These are phyloP conservation scores for Podila clonocystis DNA, from an alignment of 192 early-diverging fungal species.

Conservation along the genomic window DNA sequence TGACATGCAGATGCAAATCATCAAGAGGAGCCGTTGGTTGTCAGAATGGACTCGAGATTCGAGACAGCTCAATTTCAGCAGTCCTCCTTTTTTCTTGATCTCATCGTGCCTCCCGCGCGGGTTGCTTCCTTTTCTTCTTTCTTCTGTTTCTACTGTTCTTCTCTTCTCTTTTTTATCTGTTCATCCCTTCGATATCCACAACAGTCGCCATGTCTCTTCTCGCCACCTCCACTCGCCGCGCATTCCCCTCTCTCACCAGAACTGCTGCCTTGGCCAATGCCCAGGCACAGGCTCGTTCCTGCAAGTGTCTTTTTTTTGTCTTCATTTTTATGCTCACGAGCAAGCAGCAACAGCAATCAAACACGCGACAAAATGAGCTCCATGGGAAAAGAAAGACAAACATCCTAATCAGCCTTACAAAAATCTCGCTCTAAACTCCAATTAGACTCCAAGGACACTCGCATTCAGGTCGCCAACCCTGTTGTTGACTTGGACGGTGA, in stretches of 20 bases:
- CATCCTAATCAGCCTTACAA: neutral
- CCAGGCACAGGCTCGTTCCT: slow-evolving; percentile 41
- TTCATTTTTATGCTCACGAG: neutral
- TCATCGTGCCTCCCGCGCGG: neutral
- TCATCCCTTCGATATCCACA: neutral
- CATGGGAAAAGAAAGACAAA: neutral
- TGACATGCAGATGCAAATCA: no score
- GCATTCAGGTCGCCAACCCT: slow-evolving; percentile 90
- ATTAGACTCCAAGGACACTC: slow-evolving; percentile 51
- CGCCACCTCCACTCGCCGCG: slow-evolving; percentile 34
- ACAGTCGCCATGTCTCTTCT: slow-evolving; percentile 34
- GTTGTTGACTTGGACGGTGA: slow-evolving; percentile 97
- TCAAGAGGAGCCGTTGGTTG: neutral
- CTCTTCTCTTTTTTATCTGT: slow-evolving; percentile 4
- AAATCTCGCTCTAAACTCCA: neutral
- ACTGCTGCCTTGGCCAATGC: slow-evolving; percentile 28
- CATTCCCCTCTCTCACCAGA: slow-evolving; percentile 32
- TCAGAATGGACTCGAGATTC: neutral
- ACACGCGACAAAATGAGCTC: neutral
- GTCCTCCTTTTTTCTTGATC: neutral
- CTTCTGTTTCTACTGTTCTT: neutral
- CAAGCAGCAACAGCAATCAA: neutral
- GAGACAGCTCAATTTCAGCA: neutral
- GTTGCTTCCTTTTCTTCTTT: slow-evolving; percentile 6
- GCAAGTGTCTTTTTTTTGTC: slow-evolving; percentile 18